Percentiles rank a stretch among this genome's conserved stretches.
These are phyloP conservation scores for Populus tremula DNA, from an alignment of 345 rosid species.

Conservation along the genomic window DNA sequence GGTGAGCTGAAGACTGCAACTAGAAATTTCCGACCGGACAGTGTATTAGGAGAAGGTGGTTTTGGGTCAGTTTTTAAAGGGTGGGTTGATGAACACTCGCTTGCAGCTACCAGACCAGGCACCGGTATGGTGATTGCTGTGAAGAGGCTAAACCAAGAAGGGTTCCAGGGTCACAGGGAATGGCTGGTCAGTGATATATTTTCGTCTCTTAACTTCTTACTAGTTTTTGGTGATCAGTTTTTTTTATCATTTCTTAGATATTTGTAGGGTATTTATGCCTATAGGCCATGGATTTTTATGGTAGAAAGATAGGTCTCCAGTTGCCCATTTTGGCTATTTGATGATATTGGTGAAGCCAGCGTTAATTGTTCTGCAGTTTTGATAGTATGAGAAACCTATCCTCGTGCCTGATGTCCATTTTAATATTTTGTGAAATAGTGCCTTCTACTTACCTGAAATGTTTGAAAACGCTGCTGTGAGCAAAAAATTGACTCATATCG, in stretches of 20 bases:
- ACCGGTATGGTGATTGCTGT: constrained; percentile 28
- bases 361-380: too few species aligned
- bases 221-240: not conserved
- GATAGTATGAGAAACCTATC: not conserved
- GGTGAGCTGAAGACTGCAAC: constrained; percentile 25
- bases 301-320: too few species aligned
- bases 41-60: constrained; percentile 29
- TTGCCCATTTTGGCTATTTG: too few species aligned
- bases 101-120: constrained; percentile 22
- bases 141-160: constrained; percentile 31
- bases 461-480: not conserved
- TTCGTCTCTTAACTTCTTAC: not conserved
- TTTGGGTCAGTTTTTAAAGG: constrained; percentile 30
- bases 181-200: constrained; percentile 31
- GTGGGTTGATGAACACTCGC: constrained; percentile 25
- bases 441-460: not conserved
- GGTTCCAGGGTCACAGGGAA: constrained; percentile 29
- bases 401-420: not conserved
- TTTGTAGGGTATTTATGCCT: not conserved
- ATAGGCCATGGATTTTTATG: too few species aligned
- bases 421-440: not conserved
- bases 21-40: constrained; percentile 29
- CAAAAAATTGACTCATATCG: constrained; percentile 3
- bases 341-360: too few species aligned
- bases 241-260: not conserved